Percentiles rank a stretch among this genome's conserved stretches.
phyloP scores from a whole-genome alignment of 495 filamentous ascomycete species.

The Aspergillus sparsus region DNA sequence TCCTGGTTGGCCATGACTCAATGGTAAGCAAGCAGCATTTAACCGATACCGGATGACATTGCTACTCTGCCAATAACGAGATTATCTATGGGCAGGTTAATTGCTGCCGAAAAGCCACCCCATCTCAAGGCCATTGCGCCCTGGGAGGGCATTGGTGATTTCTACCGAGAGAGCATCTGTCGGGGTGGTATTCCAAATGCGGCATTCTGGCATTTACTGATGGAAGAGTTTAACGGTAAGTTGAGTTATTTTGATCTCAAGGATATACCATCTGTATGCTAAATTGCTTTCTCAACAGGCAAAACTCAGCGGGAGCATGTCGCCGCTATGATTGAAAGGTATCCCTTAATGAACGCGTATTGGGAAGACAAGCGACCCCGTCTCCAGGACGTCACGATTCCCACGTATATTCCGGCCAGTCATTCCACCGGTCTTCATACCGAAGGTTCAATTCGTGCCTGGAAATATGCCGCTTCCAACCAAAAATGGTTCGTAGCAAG shows the following conservation, averaged over 20 bases:
- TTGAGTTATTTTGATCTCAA: too few species aligned
- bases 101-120: constrained; percentile 39
- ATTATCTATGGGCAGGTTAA: too few species aligned
- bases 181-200: constrained; percentile 6
- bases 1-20: constrained; percentile 36
- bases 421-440: constrained; percentile 10
- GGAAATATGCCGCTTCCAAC: constrained; percentile 8
- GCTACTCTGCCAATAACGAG: neutral
- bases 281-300: neutral
- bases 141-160: constrained; percentile 42
- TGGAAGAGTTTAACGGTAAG: constrained; percentile 3
- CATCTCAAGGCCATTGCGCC: constrained; percentile 43
- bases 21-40: constrained; percentile 22
- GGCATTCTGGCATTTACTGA: constrained; percentile 11
- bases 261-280: neutral
- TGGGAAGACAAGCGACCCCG: constrained; percentile 30
- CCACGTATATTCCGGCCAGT: constrained; percentile 10
- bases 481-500: constrained; percentile 1
- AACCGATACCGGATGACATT: neutral
- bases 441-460: constrained; percentile 1
- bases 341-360: constrained; percentile 24
- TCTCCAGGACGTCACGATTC: constrained; percentile 37
- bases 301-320: neutral
- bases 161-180: constrained; percentile 35
- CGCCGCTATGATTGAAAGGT: constrained; percentile 7